Evolutionary conservation across 768 basidiomycete species (phyloP).

Genomic region (Pleurotus djamor): DNA sequence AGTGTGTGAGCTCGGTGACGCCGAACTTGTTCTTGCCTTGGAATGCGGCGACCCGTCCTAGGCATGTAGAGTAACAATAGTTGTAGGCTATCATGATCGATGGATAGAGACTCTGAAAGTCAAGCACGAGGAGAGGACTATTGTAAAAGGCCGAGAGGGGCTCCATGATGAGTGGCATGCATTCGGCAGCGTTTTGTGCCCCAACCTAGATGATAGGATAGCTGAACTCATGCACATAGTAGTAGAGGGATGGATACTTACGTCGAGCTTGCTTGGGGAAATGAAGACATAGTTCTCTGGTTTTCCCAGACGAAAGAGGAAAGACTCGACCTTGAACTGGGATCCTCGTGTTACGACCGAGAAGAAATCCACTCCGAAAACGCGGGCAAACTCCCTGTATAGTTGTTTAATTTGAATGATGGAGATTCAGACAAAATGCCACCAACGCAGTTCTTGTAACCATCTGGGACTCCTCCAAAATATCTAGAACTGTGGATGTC

Average conservation of each 20-base stretch:
- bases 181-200: slow-evolving; percentile 93
- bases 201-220: slow-evolving; percentile 77
- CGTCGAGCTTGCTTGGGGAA: slow-evolving; percentile 71
- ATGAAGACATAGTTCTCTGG: slow-evolving; percentile 90
- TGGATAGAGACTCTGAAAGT: slow-evolving; percentile 96
- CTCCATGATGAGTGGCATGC: slow-evolving; percentile 94
- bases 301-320: slow-evolving; percentile 97
- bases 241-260: neutral
- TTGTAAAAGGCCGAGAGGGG: slow-evolving; percentile 92
- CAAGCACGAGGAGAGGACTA: slow-evolving; percentile 89
- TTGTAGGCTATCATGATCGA: slow-evolving; percentile 99
- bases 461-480: slow-evolving; percentile 79
- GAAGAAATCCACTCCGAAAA: slow-evolving; percentile 96
- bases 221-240: neutral
- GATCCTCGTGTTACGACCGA: slow-evolving; percentile 94
- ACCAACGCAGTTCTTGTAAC: slow-evolving; percentile 89
- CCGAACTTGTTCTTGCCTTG: slow-evolving; percentile 89
- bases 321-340: slow-evolving; percentile 98
- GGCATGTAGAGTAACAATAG: slow-evolving; percentile 94
- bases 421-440: neutral
- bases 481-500: slow-evolving; percentile 68
- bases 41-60: slow-evolving; percentile 86
- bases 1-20: slow-evolving; percentile 68
- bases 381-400: slow-evolving; percentile 90
- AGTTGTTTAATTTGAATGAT: neutral